Percentiles rank a stretch among this genome's conserved stretches.
phyloP scores from a whole-genome alignment of 1,139 yeast species.

The Lodderomyces margitis region DNA sequence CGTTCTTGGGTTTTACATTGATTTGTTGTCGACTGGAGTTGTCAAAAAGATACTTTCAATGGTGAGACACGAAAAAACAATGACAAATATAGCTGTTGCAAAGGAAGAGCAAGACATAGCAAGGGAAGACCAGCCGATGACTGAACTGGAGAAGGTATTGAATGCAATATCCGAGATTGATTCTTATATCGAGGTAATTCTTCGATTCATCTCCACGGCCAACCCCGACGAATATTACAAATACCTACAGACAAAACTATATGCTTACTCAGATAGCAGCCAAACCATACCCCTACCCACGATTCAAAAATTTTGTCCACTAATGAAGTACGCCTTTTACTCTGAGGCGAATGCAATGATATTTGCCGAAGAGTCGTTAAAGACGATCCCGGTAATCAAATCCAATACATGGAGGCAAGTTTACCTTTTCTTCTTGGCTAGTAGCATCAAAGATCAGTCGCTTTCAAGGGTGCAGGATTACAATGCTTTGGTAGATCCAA shows the following conservation, averaged over 20 bases:
- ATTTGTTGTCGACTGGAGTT: constrained; percentile 23
- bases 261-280: constrained; percentile 31
- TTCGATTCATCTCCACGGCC: constrained; percentile 54
- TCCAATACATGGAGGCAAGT: constrained; percentile 56
- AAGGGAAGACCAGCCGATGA: constrained; percentile 13
- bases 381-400: constrained; percentile 40
- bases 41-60: constrained; percentile 22
- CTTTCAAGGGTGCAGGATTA: constrained; percentile 56
- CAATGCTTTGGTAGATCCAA: constrained; percentile 24
- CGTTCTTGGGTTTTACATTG: constrained; percentile 22
- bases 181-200: constrained; percentile 39
- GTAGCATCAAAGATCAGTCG: constrained; percentile 53
- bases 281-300: constrained; percentile 44
- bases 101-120: constrained; percentile 12
- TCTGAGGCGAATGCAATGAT: constrained; percentile 35
- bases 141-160: constrained; percentile 11
- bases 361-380: constrained; percentile 40
- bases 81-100: constrained; percentile 10
- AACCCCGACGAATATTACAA: constrained; percentile 51
- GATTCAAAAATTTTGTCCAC: constrained; percentile 45
- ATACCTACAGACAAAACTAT: constrained; percentile 37
- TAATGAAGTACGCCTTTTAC: constrained; percentile 49
- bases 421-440: constrained; percentile 48
- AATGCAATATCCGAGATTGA: constrained; percentile 34
- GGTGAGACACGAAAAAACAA: constrained; percentile 20